A percentile compares a stretch with the other conserved stretches of the same genome.
Evolutionary conservation across 78 protist species (phyloP).

Genomic region (Dictyostelium citrinum): DNA sequence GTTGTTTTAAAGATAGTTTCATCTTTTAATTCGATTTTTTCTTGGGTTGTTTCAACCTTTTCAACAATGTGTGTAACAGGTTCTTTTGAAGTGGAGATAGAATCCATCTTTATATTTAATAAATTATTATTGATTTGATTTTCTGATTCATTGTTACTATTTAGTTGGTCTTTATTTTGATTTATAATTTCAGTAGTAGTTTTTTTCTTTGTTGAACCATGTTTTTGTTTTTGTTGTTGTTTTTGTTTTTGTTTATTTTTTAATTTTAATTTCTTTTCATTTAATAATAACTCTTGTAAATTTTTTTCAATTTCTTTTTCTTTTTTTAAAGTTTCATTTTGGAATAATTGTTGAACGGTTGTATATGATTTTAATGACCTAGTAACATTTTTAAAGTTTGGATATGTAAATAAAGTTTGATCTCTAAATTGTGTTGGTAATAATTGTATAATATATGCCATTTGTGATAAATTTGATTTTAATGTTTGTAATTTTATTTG

Average conservation of each 20-base stretch:
- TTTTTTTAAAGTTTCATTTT: neutral
- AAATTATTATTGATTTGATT: neutral
- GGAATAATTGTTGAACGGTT: neutral
- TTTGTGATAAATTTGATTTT: neutral
- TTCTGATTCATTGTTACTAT: neutral
- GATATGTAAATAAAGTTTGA: neutral
- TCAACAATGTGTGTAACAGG: neutral
- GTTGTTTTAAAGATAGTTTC: neutral
- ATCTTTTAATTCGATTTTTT: neutral
- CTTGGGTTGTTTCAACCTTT: neutral
- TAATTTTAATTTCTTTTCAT: constrained; percentile 12
- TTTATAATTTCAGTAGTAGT: constrained; percentile 7
- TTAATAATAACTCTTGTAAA: neutral
- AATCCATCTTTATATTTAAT: neutral
- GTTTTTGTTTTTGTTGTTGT: neutral
- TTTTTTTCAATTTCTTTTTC: constrained; percentile 32
- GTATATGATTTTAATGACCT: neutral
- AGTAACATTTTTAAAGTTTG: neutral
- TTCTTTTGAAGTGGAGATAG: neutral
- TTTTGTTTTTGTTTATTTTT: neutral
- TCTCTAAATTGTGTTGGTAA: constrained; percentile 25
- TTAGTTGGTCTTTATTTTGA: neutral
- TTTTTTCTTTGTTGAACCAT: neutral
- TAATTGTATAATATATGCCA: neutral
- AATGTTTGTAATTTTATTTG: neutral